Evolutionary conservation across 345 rosid species (phyloP), one percentile per base, ranked within the genome.

Genomic region (Rhizophora mangle): DNA sequence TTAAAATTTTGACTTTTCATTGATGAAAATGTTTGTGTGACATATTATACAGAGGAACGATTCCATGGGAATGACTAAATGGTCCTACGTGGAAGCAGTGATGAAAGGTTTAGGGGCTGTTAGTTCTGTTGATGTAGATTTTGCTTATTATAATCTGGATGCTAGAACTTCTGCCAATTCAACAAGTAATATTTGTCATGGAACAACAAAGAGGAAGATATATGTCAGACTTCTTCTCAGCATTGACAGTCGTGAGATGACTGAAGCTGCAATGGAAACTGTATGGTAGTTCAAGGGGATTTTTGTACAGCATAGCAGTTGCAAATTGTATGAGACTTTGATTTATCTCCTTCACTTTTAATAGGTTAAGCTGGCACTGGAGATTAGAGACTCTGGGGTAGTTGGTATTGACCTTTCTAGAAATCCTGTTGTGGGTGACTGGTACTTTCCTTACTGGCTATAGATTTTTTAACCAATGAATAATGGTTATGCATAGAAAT

Each of bases 391-490:
- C 71, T 72, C 72, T 0, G 99, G 96, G 32, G 92, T 88, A 16
- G 87, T 87, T 65, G 98, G 97, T 59, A 90, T 92, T 36, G 99
- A 95, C 82, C 98, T 95, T 70, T 95, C 97, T 20, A 98, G 99
- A 76, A 90, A 95, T 74, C 98, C 99, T n/a, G 58, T 72, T 43
- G 78, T 88, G 72, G 98, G 98, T 64, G 24, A 92, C 74, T 95
- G 98, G 98, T 92, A 86, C 57, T 58, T 10, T 62, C n/a, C 36
- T 57, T 21, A 8, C 30, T 39, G 54, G 3, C 15, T 37, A 26
- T 37, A 53, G 62, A 62, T 65, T 53, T 64, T n/a, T 49, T 31
- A 32, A 53, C 39, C 37, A 32, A 57, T 4, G 27, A 29, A 46
- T 19, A 60, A 22, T 53, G 20, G 20, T 43, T 55, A 3, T 9